Evolutionary conservation across 2,329 filamentous ascomycete genomes (phyloP).

Genomic region (Aspergillus quadricinctus): DNA sequence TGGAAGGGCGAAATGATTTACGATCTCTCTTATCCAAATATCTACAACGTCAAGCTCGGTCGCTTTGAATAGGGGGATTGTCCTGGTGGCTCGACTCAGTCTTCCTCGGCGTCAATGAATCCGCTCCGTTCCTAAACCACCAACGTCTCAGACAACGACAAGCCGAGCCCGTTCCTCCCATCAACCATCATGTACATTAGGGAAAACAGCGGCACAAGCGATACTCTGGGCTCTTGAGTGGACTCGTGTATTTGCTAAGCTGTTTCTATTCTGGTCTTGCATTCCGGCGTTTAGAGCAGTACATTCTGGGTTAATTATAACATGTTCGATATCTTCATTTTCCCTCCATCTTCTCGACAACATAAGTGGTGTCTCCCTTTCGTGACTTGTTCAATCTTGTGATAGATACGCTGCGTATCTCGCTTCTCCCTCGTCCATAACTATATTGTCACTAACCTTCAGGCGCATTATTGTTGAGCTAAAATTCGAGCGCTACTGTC

Average conservation of each 20-base stretch:
- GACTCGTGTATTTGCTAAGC: constrained; percentile 4
- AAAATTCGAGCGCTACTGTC: not conserved
- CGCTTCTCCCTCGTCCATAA: not conserved
- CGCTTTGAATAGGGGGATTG: not conserved
- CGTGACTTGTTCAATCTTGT: not conserved
- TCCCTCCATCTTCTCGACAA: not conserved
- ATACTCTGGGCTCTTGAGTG: constrained; percentile 1
- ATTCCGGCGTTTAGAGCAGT: constrained; percentile 24
- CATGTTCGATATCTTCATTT: constrained; percentile 11
- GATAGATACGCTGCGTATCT: not conserved
- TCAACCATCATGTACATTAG: constrained; percentile 20
- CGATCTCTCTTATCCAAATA: not conserved
- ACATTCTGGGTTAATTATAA: constrained; percentile 21
- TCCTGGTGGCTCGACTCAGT: not conserved
- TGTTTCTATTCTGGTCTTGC: constrained; percentile 19
- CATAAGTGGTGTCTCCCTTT: not conserved
- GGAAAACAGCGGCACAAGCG: constrained; percentile 9
- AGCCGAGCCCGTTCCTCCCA: not conserved
- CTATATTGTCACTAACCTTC: not conserved
- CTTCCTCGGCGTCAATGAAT: not conserved
- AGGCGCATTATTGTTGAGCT: not conserved
- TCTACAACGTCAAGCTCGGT: not conserved
- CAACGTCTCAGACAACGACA: not conserved
- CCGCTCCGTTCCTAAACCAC: not conserved
- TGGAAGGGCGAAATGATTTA: constrained; percentile 46